Percentiles rank a stretch among this genome's conserved stretches.
These are phyloP conservation scores for Chalciporus chontae DNA, from an alignment of 768 basidiomycete species.

Conservation along the genomic window DNA sequence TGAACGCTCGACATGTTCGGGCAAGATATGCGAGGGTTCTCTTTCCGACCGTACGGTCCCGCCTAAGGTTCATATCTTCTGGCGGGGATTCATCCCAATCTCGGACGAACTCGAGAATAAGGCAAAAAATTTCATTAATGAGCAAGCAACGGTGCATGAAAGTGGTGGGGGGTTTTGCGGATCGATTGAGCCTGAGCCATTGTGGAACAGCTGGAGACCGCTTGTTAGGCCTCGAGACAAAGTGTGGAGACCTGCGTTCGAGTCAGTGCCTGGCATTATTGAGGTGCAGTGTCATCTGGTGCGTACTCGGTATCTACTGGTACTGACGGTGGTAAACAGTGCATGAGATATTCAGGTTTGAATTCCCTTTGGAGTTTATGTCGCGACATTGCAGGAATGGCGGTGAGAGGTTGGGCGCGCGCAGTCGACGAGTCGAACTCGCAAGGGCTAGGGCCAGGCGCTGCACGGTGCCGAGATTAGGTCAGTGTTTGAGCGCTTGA, in stretches of 20 bases:
- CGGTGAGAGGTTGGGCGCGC: not conserved
- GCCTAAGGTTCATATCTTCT: slow-evolving; percentile 13
- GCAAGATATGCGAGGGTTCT: slow-evolving; percentile 26
- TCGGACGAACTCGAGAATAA: slow-evolving; percentile 21
- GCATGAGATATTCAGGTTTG: not conserved
- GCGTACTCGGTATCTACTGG: not conserved
- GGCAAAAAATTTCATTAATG: slow-evolving; percentile 17
- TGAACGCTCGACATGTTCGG: slow-evolving; percentile 23
- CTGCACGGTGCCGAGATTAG: not conserved
- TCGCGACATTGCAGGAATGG: not conserved
- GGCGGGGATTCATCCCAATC: slow-evolving; percentile 18
- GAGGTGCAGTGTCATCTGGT: too few species aligned
- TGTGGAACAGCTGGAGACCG: not conserved
- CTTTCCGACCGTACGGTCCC: slow-evolving; percentile 15
- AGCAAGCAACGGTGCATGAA: slow-evolving; percentile 23
- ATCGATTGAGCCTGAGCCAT: not conserved
- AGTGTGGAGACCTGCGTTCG: not conserved
- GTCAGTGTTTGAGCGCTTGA: too few species aligned
- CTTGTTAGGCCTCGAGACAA: not conserved
- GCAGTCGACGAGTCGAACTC: not conserved
- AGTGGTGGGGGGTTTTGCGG: not conserved
- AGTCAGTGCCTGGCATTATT: slow-evolving; percentile 1
- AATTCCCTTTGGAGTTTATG: not conserved
- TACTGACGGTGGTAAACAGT: not conserved
- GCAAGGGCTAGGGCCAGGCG: not conserved